Conservation (phyloP, 2,329 filamentous ascomycete genomes). For the Ilyonectria mors-panacis region DNA sequence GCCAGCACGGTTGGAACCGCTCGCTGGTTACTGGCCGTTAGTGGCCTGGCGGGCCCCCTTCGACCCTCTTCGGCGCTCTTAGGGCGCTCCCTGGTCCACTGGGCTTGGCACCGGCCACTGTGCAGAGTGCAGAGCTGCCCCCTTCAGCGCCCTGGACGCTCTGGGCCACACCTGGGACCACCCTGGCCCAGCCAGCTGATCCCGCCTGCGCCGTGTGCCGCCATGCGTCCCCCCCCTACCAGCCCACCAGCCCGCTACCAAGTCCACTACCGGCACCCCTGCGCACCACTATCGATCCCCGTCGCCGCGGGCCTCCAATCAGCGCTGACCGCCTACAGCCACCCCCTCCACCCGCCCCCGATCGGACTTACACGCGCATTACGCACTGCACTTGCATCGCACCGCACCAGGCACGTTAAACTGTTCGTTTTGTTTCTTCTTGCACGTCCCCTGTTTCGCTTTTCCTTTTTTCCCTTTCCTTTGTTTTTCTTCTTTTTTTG, state of each 20-base stretch:
- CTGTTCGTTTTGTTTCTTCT: conserved; percentile 35
- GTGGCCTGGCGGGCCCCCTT: conserved; percentile 22
- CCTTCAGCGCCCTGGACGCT: conserved; percentile 32
- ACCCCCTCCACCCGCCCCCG: conserved; percentile 36
- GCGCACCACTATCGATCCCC: conserved; percentile 46
- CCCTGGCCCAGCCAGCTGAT: conserved; percentile 45
- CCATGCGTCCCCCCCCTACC: conserved; percentile 13
- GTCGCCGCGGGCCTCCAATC: conserved; percentile 40
- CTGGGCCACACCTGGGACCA: conserved; percentile 36
- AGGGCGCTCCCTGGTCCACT: conserved; percentile 30
- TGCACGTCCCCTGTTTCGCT: background rate
- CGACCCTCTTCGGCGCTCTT: conserved; percentile 33
- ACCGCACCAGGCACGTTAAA: conserved; percentile 41
- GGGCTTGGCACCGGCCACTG: conserved; percentile 24
- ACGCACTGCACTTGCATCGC: conserved; percentile 42
- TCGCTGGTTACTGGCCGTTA: conserved; percentile 28
- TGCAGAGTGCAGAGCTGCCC: conserved; percentile 7
- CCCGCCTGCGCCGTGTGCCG: conserved; percentile 38
- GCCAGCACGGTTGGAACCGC: conserved; percentile 48
- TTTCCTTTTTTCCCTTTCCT: conserved; percentile 27
- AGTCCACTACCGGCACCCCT: conserved; percentile 48
- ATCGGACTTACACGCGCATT: conserved; percentile 44
- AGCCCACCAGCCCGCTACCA: background rate
- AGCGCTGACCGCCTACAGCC: conserved; percentile 39
- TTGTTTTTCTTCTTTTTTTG: conserved; percentile 29